A percentile compares a stretch with the other conserved stretches of the same genome.
Evolutionary conservation across 805 yeast species (phyloP).

Genomic region (Hagleromyces aurorensis): DNA sequence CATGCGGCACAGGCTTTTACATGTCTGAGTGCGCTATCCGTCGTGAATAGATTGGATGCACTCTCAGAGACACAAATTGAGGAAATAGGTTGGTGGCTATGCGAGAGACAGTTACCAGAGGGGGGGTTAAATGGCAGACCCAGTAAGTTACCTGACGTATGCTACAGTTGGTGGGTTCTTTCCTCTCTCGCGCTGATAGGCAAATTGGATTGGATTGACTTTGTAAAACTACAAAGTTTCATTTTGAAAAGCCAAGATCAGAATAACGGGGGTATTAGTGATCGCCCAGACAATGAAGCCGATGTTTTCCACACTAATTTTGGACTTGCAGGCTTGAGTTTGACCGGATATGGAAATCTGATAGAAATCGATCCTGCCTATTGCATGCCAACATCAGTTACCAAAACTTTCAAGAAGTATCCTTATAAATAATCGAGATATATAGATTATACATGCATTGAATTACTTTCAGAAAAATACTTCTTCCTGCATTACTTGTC

Average conservation of each 20-base stretch:
- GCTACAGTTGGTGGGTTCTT: constrained; percentile 97
- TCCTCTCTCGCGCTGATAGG: constrained; percentile 63
- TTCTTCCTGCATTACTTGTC: constrained; percentile 42
- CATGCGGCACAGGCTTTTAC: constrained; percentile 92
- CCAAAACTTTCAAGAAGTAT: constrained; percentile 32
- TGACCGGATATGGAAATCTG: constrained; percentile 56
- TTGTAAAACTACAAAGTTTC: constrained; percentile 50
- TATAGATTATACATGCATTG: not conserved
- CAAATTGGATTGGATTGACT: constrained; percentile 71
- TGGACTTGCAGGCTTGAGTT: constrained; percentile 80
- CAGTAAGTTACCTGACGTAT: constrained; percentile 92
- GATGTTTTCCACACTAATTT: constrained; percentile 92
- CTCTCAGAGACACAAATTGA: constrained; percentile 34
- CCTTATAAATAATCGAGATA: constrained; percentile 20
- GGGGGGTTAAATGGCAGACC: constrained; percentile 98
- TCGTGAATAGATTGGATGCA: constrained; percentile 49
- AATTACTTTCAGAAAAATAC: constrained; percentile 30
- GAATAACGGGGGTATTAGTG: constrained; percentile 83
- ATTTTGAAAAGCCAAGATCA: constrained; percentile 73
- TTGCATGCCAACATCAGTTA: constrained; percentile 57
- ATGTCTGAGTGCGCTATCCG: constrained; percentile 73
- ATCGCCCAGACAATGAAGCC: constrained; percentile 81
- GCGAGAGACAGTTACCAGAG: constrained; percentile 74
- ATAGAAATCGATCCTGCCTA: constrained; percentile 74
- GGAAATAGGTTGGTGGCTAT: constrained; percentile 72